A percentile compares a stretch with the other conserved stretches of the same genome.
phyloP scores from a whole-genome alignment of 768 basidiomycete genomes.

The Tylopilus rubrobrunneus region DNA sequence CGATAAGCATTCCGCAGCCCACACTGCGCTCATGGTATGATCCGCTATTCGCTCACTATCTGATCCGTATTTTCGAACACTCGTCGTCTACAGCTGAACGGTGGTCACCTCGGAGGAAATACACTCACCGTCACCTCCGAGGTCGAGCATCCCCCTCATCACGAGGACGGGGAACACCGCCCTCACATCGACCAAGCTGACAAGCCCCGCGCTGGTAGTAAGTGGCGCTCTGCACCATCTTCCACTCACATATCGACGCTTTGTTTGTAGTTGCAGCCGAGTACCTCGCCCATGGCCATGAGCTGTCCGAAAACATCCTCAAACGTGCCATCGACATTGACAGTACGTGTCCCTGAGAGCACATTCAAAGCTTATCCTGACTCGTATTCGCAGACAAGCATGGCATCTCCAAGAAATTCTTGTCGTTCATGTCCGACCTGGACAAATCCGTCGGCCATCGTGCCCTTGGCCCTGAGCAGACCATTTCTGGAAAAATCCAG shows the following conservation, averaged over 20 bases:
- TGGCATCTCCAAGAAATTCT: constrained; percentile 85
- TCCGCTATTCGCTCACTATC: background rate
- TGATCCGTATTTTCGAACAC: background rate
- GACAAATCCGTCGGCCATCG: constrained; percentile 69
- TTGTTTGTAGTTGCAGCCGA: constrained; percentile 73
- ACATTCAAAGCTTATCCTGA: background rate
- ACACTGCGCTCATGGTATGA: constrained; percentile 78
- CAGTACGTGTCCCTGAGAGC: constrained; percentile 33
- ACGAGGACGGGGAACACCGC: constrained; percentile 37
- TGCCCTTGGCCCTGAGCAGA: constrained; percentile 77
- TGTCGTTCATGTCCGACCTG: constrained; percentile 69
- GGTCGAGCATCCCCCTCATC: constrained; percentile 52
- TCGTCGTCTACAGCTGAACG: constrained; percentile 51
- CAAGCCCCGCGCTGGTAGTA: constrained; percentile 87
- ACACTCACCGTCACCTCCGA: constrained; percentile 71
- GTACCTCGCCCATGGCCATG: constrained; percentile 88
- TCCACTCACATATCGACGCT: background rate
- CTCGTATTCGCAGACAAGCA: constrained; percentile 50
- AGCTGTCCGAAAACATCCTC: constrained; percentile 72
- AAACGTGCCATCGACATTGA: constrained; percentile 80
- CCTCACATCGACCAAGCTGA: constrained; percentile 70
- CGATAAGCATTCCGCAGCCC: constrained; percentile 78
- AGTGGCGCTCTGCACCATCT: constrained; percentile 19
- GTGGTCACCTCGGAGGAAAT: constrained; percentile 70
- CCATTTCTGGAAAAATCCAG: constrained; percentile 70